A percentile compares a stretch with the other conserved stretches of the same genome.
These are phyloP conservation scores for Nakazawaea populi DNA, from an alignment of 805 yeast genomes.

Conservation along the genomic window DNA sequence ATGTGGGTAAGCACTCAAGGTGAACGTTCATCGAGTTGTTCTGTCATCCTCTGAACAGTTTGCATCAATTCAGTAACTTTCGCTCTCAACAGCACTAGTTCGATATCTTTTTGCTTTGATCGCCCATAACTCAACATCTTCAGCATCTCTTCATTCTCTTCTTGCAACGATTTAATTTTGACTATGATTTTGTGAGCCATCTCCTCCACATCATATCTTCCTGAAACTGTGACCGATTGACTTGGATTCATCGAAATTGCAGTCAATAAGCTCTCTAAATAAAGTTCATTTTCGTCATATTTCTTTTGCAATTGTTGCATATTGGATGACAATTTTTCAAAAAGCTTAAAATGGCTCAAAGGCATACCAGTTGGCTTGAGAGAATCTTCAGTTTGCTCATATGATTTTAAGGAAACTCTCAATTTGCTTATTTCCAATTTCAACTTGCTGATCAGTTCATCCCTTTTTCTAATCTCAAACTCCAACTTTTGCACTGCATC, in stretches of 20 bases:
- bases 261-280: constrained; percentile 58
- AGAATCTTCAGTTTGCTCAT: constrained; percentile 18
- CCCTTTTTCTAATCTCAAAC: constrained; percentile 50
- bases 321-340: constrained; percentile 21
- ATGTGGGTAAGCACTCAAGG: not conserved
- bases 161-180: constrained; percentile 52
- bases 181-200: constrained; percentile 66
- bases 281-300: constrained; percentile 51
- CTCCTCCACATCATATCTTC: constrained; percentile 69
- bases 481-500: constrained; percentile 33
- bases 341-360: constrained; percentile 26
- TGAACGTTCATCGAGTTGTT: not conserved
- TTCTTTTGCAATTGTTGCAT: constrained; percentile 32
- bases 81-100: constrained; percentile 51
- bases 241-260: constrained; percentile 48
- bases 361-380: constrained; percentile 20
- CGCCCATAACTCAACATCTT: constrained; percentile 73
- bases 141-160: constrained; percentile 66
- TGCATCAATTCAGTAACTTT: constrained; percentile 41
- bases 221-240: constrained; percentile 40
- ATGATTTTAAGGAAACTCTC: constrained; percentile 37
- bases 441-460: constrained; percentile 39
- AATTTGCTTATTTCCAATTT: constrained; percentile 37
- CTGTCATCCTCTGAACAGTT: not conserved
- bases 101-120: constrained; percentile 64